Evolutionary conservation across 169 alveolate genomes (phyloP).

Genomic region (Hepatocystis sp.): DNA sequence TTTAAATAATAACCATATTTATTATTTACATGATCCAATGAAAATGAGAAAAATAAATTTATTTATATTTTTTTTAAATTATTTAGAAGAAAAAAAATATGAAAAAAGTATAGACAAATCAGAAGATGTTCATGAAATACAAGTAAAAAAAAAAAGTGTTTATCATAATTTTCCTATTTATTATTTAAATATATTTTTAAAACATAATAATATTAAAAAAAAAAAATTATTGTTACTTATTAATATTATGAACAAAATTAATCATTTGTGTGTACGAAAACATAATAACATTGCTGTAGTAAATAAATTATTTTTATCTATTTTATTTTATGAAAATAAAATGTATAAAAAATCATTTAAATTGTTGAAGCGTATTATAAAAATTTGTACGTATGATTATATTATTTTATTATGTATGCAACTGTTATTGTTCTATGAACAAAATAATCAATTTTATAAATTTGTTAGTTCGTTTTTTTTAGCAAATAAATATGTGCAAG

Average conservation of each 20-base stretch:
- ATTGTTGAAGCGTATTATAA: slow-evolving; percentile 27
- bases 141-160: slow-evolving; percentile 18
- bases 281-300: slow-evolving; percentile 24
- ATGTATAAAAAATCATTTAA: slow-evolving; percentile 33
- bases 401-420: slow-evolving; percentile 60
- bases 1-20: slow-evolving; percentile 16
- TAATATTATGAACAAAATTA: slow-evolving; percentile 65
- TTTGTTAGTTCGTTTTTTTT: slow-evolving; percentile 45
- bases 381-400: slow-evolving; percentile 18
- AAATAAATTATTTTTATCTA: slow-evolving; percentile 58
- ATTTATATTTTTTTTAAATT: slow-evolving; percentile 22
- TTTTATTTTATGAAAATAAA: slow-evolving; percentile 49
- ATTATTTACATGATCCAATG: slow-evolving; percentile 2
- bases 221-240: slow-evolving; percentile 23
- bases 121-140: slow-evolving; percentile 12
- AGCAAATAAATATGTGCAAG: slow-evolving; percentile 21
- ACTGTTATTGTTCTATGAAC: slow-evolving; percentile 18
- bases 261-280: slow-evolving; percentile 38
- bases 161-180: slow-evolving; percentile 51
- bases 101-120: slow-evolving; percentile 42
- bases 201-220: slow-evolving; percentile 43
- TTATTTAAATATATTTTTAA: slow-evolving; percentile 45
- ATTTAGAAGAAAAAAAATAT: slow-evolving; percentile 66
- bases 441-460: slow-evolving; percentile 58
- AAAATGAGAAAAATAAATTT: slow-evolving; percentile 7